Evolutionary conservation across 2,329 filamentous ascomycete species (phyloP).

Genomic region (Diaporthe longicolla): DNA sequence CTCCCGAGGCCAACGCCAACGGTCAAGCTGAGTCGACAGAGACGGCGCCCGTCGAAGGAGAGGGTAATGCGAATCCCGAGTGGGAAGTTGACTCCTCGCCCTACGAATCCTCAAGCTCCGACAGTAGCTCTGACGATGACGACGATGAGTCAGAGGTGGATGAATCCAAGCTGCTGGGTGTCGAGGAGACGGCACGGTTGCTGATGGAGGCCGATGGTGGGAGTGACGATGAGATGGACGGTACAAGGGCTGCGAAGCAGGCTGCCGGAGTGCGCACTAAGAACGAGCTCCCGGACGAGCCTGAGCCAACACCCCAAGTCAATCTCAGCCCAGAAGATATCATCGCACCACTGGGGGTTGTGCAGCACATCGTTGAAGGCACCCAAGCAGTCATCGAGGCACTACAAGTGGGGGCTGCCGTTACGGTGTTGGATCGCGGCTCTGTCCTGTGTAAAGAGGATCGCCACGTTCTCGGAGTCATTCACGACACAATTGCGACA

Average conservation of each 20-base stretch:
- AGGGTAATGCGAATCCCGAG: slow-evolving; percentile 70
- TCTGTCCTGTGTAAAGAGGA: slow-evolving; percentile 86
- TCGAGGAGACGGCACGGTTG: slow-evolving; percentile 86
- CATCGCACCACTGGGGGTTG: slow-evolving; percentile 80
- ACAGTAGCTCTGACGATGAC: slow-evolving; percentile 70
- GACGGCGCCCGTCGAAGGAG: neutral
- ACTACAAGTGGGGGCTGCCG: slow-evolving; percentile 79
- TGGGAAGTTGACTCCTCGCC: slow-evolving; percentile 89
- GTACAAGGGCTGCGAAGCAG: slow-evolving; percentile 58
- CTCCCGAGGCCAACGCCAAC: neutral
- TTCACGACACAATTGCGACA: slow-evolving; percentile 89
- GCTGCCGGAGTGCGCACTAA: slow-evolving; percentile 77
- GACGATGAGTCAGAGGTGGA: slow-evolving; percentile 74
- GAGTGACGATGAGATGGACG: slow-evolving; percentile 81
- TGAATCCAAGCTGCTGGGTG: slow-evolving; percentile 73
- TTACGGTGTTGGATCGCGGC: slow-evolving; percentile 86
- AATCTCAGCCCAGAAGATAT: slow-evolving; percentile 82
- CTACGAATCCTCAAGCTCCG: slow-evolving; percentile 76
- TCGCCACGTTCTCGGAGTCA: slow-evolving; percentile 81
- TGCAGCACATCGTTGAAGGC: slow-evolving; percentile 85
- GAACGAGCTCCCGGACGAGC: slow-evolving; percentile 80
- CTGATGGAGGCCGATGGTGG: slow-evolving; percentile 87
- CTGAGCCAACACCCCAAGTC: slow-evolving; percentile 81
- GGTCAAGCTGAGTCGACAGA: slow-evolving; percentile 13
- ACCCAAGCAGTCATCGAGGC: slow-evolving; percentile 81